Percentiles rank a stretch among this genome's conserved stretches.
These are phyloP conservation scores for Metschnikowia gruessii DNA, from an alignment of 805 yeast genomes.

Conservation along the genomic window DNA sequence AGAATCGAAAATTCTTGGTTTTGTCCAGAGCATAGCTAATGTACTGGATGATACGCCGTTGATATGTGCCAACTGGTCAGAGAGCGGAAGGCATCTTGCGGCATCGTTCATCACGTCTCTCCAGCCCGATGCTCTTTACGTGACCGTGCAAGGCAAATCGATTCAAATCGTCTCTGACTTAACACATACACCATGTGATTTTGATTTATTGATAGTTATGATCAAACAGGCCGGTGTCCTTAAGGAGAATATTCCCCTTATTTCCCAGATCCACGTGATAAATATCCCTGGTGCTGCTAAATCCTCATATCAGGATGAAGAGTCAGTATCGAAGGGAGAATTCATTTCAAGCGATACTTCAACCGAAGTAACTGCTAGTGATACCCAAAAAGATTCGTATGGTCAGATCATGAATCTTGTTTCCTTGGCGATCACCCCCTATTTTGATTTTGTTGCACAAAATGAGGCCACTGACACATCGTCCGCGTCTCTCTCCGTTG, in stretches of 20 bases:
- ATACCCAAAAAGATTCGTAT: conserved; percentile 4
- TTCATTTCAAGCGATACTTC: not conserved
- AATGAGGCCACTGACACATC: conserved; percentile 9
- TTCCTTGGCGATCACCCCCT: conserved; percentile 63
- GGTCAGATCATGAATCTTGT: conserved; percentile 50
- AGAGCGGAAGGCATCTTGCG: conserved; percentile 2
- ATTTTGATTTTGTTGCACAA: conserved; percentile 51
- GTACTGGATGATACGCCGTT: not conserved
- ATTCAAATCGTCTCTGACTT: conserved; percentile 10
- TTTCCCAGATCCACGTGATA: conserved; percentile 17
- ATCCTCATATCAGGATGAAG: not conserved
- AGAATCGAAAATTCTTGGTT: conserved; percentile 1
- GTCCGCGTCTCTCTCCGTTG: conserved; percentile 9
- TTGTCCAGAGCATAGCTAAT: not conserved
- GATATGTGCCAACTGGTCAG: conserved; percentile 4
- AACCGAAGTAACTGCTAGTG: not conserved
- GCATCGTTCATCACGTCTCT: conserved; percentile 10
- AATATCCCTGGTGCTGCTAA: conserved; percentile 13
- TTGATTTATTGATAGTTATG: conserved; percentile 11
- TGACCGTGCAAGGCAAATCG: conserved; percentile 3
- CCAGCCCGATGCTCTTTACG: conserved; percentile 16
- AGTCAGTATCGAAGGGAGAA: not conserved
- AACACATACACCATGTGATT: not conserved
- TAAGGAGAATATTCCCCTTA: conserved; percentile 6
- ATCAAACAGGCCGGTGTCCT: conserved; percentile 14